These are phyloP conservation scores for Stenocarpella maydis DNA, from an alignment of 2,329 filamentous ascomycete species.

Conservation along the genomic window DNA sequence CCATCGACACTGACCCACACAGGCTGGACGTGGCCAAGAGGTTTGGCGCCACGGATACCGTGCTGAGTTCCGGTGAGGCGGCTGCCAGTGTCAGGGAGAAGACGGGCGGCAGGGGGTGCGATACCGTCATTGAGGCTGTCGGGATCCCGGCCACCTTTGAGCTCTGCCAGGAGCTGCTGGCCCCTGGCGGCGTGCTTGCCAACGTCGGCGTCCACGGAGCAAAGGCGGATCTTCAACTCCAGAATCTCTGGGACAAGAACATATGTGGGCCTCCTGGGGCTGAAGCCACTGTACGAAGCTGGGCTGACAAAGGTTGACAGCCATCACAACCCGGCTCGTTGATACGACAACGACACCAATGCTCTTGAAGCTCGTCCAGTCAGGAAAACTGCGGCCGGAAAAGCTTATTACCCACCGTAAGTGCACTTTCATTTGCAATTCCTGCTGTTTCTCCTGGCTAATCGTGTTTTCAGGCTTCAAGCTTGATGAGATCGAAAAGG, in stretches of 20 bases:
- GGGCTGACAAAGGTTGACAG: constrained; percentile 29
- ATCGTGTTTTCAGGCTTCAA: constrained; percentile 45
- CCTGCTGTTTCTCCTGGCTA: background rate
- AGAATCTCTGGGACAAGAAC: constrained; percentile 63
- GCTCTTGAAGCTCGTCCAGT: constrained; percentile 54
- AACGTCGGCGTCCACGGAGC: constrained; percentile 67
- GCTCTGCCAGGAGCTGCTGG: constrained; percentile 61
- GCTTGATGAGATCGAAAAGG: constrained; percentile 52
- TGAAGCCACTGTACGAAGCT: constrained; percentile 34
- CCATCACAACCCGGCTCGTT: constrained; percentile 57
- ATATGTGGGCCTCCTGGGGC: constrained; percentile 50
- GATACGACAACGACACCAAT: constrained; percentile 58
- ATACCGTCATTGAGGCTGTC: constrained; percentile 66
- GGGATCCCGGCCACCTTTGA: constrained; percentile 62
- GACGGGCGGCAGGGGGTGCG: constrained; percentile 61
- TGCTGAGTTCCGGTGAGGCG: constrained; percentile 42
- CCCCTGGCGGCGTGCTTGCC: constrained; percentile 60
- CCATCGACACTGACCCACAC: constrained; percentile 58
- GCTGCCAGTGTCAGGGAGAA: constrained; percentile 50
- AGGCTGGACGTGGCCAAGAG: constrained; percentile 55
- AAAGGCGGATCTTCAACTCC: constrained; percentile 59
- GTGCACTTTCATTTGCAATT: constrained; percentile 31
- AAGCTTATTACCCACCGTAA: constrained; percentile 56
- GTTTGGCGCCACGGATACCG: constrained; percentile 57
- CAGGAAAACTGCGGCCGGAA: constrained; percentile 51